Conservation (phyloP, 2,329 filamentous ascomycete species). For the Alternaria brassicicola region DNA sequence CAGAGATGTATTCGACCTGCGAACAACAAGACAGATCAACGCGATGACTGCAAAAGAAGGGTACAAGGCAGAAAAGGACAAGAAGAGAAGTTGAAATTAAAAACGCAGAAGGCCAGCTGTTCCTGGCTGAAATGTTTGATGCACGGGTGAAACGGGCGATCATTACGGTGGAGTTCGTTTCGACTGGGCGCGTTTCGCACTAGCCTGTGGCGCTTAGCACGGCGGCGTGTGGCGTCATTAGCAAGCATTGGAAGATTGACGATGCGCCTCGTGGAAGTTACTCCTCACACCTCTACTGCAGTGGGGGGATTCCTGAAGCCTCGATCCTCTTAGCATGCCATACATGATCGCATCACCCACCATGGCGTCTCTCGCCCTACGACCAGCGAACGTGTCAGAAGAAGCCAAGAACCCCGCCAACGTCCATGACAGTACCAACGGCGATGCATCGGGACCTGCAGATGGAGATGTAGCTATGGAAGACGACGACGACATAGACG, state of each 20-base stretch:
- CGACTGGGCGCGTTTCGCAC: slow-evolving; percentile 26
- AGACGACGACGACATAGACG: slow-evolving; percentile 21
- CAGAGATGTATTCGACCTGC: slow-evolving; percentile 25
- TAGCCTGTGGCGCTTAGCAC: slow-evolving; percentile 27
- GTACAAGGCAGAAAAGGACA: slow-evolving; percentile 14
- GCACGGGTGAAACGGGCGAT: slow-evolving; percentile 46
- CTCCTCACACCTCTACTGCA: background rate
- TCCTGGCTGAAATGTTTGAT: slow-evolving; percentile 32
- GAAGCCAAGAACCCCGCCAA: slow-evolving; percentile 8
- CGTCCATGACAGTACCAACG: slow-evolving; percentile 6
- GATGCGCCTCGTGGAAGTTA: background rate
- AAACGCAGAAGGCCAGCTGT: slow-evolving; percentile 41
- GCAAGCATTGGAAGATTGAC: background rate
- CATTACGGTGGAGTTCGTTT: slow-evolving; percentile 32
- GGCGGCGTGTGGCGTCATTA: slow-evolving; percentile 1
- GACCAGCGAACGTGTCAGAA: slow-evolving; percentile 24
- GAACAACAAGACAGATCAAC: slow-evolving; percentile 16
- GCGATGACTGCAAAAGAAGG: background rate
- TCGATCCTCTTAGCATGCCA: slow-evolving; percentile 26
- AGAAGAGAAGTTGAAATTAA: slow-evolving; percentile 16
- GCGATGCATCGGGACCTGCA: background rate
- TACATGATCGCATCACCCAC: slow-evolving; percentile 26
- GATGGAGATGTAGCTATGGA: slow-evolving; percentile 21
- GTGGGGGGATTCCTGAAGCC: background rate
- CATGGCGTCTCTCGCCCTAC: slow-evolving; percentile 36